Evolutionary conservation across 1,284 basidiomycete genomes (phyloP).

Genomic region (Leccinum insolens): DNA sequence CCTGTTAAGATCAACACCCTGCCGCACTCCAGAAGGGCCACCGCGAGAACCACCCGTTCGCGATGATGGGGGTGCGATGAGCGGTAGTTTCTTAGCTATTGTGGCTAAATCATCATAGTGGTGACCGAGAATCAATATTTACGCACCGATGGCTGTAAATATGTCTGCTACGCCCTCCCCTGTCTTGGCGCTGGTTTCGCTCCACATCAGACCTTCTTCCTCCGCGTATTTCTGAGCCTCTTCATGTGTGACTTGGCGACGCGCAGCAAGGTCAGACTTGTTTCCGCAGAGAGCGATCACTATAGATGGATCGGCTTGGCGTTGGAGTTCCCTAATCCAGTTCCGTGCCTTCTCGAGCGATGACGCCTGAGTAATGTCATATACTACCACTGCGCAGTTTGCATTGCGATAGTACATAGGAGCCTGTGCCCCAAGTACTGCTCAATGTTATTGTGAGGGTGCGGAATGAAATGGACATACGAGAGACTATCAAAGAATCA

Average conservation of each 20-base stretch:
- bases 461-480: constrained; percentile 41
- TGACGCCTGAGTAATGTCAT: constrained; percentile 84
- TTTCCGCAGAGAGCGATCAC: constrained; percentile 96
- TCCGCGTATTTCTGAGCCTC: constrained; percentile 93
- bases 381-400: constrained; percentile 86
- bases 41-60: constrained; percentile 53
- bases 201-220: constrained; percentile 95
- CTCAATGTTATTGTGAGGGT: constrained; percentile 10
- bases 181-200: constrained; percentile 94
- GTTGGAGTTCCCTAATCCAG: constrained; percentile 96
- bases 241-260: constrained; percentile 81
- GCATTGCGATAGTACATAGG: constrained; percentile 94
- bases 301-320: constrained; percentile 96
- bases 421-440: constrained; percentile 50
- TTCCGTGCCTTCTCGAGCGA: constrained; percentile 95
- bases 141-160: constrained; percentile 82
- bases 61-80: constrained; percentile 68
- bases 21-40: constrained; percentile 43
- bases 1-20: constrained; percentile 78
- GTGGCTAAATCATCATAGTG: constrained; percentile 14
- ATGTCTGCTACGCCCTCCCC: constrained; percentile 90
- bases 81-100: constrained; percentile 79
- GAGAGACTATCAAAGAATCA: constrained; percentile 51
- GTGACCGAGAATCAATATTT: neutral
- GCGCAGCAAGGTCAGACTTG: constrained; percentile 85